Conservation (phyloP, 192 early-diverging fungal genomes). For the Dimargaris cristalligena region DNA sequence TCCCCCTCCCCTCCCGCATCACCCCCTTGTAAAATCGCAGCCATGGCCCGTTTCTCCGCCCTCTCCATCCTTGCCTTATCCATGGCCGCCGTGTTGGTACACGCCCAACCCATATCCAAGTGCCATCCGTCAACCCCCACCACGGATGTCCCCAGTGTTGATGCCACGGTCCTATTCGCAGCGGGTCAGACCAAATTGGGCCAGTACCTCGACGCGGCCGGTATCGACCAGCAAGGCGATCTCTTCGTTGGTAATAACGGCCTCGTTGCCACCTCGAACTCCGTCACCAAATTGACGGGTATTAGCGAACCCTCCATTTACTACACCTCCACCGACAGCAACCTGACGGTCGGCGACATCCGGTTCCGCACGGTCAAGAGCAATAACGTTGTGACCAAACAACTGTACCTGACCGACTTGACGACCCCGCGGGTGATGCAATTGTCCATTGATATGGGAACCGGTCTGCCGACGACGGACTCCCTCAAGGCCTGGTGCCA, state of each 20-base stretch:
- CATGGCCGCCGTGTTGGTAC: too few relatives aligned
- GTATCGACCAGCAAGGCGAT: background rate
- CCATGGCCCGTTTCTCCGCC: too few relatives aligned
- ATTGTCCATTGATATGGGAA: background rate
- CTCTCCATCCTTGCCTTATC: too few relatives aligned
- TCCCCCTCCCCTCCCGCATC: too few relatives aligned
- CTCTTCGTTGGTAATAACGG: background rate
- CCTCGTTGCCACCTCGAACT: background rate
- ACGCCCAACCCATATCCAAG: too few relatives aligned
- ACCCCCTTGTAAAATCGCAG: too few relatives aligned
- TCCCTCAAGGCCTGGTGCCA: slow-evolving; percentile 6
- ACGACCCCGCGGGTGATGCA: background rate
- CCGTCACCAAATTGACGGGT: background rate
- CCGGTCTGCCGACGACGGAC: background rate
- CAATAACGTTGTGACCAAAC: background rate
- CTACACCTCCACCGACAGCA: background rate
- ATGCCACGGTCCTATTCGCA: background rate
- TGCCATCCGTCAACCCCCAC: too few relatives aligned
- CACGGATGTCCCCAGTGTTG: background rate
- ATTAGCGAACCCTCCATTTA: background rate
- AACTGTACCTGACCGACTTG: background rate
- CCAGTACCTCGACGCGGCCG: background rate
- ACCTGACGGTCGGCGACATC: background rate
- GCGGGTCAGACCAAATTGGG: background rate
- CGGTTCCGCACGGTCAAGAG: background rate